These are phyloP conservation scores for Mucor ambiguus DNA, from an alignment of 371 early-diverging fungal species.

Conservation along the genomic window DNA sequence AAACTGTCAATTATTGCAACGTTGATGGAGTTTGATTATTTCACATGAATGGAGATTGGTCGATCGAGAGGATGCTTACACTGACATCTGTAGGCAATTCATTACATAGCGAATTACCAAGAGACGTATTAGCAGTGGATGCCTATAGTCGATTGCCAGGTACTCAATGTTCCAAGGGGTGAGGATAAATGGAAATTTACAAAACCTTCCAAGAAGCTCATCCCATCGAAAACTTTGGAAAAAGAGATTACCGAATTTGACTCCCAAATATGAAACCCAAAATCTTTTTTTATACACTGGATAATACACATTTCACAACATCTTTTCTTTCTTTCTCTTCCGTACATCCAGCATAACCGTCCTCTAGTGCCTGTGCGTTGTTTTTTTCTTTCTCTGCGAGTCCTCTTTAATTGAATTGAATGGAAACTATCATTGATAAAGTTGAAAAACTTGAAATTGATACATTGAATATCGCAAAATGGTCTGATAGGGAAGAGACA, in stretches of 20 bases:
- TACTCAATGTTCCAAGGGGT: too few species aligned
- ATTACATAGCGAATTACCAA: background rate
- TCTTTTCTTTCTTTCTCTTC: background rate
- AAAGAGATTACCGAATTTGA: slow-evolving; percentile 4
- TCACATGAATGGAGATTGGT: background rate
- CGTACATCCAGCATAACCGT: background rate
- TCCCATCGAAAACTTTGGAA: background rate
- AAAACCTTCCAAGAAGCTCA: background rate
- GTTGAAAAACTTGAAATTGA: slow-evolving; percentile 5
- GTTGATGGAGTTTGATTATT: background rate
- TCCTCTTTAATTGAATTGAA: background rate
- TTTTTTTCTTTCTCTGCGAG: too few species aligned
- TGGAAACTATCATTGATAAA: slow-evolving; percentile 2
- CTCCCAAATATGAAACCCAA: slow-evolving; percentile 1
- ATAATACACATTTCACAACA: background rate
- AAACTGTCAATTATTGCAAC: background rate
- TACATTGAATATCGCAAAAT: background rate
- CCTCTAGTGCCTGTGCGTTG: background rate
- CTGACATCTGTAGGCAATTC: background rate
- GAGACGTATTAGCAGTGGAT: too few species aligned
- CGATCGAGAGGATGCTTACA: background rate
- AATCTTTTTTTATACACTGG: background rate
- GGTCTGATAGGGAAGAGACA: background rate
- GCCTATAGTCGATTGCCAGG: too few species aligned
- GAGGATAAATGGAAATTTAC: background rate